Conservation (phyloP, 208 protist species). For the Acanthamoeba sp. region DNA sequence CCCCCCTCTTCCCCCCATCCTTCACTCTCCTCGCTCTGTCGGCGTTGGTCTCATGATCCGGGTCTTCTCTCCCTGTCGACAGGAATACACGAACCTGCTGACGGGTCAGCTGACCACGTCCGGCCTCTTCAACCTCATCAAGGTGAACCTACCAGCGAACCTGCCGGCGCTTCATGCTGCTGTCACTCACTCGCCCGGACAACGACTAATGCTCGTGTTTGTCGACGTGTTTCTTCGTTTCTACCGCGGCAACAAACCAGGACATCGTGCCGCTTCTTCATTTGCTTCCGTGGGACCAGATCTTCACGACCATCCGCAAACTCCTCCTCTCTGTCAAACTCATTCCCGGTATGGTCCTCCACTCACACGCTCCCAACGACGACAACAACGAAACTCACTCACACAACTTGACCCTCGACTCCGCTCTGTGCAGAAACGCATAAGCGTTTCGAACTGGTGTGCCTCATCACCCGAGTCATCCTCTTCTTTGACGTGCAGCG, state of each 20-base stretch:
- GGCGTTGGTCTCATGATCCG: too few relatives aligned
- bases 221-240: not conserved
- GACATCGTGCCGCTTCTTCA: conserved; percentile 46
- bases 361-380: not conserved
- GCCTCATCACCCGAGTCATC: not conserved
- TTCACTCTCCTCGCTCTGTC: too few relatives aligned
- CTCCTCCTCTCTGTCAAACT: conserved; percentile 22
- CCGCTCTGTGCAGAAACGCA: conserved; percentile 3
- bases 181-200: not conserved
- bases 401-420: not conserved
- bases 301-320: conserved; percentile 26
- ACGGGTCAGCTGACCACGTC: conserved; percentile 7
- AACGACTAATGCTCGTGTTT: not conserved
- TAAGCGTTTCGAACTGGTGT: conserved; percentile 51
- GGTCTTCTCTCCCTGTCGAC: too few relatives aligned
- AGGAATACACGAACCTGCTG: conserved; percentile 47
- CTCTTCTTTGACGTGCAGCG: conserved; percentile 46
- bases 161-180: not conserved
- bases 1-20: not conserved
- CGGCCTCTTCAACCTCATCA: conserved; percentile 44
- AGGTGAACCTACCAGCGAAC: too few relatives aligned
- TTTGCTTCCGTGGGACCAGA: not conserved
- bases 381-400: too few relatives aligned
- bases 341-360: not conserved
- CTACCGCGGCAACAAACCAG: not conserved